Conservation (phyloP, 495 filamentous ascomycete species). For the Aspergillus ostianus region DNA sequence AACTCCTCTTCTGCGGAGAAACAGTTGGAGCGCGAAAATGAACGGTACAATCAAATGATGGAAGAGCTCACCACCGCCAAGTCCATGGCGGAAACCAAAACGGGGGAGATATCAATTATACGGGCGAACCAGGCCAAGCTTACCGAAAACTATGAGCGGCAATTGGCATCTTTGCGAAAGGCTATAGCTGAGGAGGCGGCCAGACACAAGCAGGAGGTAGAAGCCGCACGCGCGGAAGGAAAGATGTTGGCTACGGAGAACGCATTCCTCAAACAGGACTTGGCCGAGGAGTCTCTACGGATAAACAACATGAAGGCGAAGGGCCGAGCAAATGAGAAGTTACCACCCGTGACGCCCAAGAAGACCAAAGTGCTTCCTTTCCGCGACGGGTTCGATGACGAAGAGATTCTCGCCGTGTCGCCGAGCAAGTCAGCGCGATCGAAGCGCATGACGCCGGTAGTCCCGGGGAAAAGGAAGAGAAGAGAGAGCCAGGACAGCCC, state of each 20-base stretch:
- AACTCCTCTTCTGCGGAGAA: conserved; percentile 14
- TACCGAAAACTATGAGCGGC: conserved; percentile 54
- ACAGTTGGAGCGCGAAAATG: conserved; percentile 55
- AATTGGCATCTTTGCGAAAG: conserved; percentile 51
- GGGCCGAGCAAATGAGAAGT: conserved; percentile 34
- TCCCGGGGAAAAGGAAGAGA: conserved; percentile 62
- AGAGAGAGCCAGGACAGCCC: conserved; percentile 54
- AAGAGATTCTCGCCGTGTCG: conserved; percentile 60
- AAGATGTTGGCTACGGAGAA: conserved; percentile 64
- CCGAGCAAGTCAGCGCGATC: conserved; percentile 54
- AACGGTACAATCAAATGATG: conserved; percentile 35
- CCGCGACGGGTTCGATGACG: conserved; percentile 72
- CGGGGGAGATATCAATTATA: conserved; percentile 67
- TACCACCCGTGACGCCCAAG: conserved; percentile 54
- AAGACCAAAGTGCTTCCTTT: conserved; percentile 54
- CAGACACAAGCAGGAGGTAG: conserved; percentile 55
- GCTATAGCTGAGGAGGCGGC: conserved; percentile 53
- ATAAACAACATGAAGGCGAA: conserved; percentile 47
- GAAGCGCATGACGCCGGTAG: conserved; percentile 58
- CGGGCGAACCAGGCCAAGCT: conserved; percentile 60
- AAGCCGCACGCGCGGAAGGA: conserved; percentile 52
- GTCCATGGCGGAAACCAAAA: conserved; percentile 49
- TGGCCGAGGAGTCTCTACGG: conserved; percentile 56
- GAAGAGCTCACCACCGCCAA: conserved; percentile 50
- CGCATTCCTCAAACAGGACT: conserved; percentile 63